Evolutionary conservation across 768 basidiomycete genomes (phyloP).

Genomic region (Pholiota microspora): DNA sequence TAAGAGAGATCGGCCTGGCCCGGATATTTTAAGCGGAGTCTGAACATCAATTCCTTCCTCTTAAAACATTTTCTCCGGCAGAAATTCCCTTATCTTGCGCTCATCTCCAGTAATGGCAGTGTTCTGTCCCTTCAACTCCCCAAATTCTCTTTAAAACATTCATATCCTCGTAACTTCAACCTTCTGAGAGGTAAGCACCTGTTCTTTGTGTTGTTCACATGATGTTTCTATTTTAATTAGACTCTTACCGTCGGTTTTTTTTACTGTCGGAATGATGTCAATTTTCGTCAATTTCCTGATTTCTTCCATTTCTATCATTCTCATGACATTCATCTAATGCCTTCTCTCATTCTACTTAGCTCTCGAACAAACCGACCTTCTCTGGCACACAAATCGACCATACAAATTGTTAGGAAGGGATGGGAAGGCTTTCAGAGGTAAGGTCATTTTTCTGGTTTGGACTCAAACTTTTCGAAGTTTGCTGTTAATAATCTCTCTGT

Average conservation of each 20-base stretch:
- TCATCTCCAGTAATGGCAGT: no score
- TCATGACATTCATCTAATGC: background rate
- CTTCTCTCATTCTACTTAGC: background rate
- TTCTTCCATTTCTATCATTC: background rate
- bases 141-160: background rate
- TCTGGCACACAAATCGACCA: background rate
- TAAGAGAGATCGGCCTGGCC: background rate
- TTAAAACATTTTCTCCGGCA: background rate
- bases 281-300: constrained; percentile 10
- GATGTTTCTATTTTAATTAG: constrained; percentile 17
- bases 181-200: background rate
- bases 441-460: no score
- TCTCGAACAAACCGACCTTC: no score
- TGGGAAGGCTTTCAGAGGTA: no score
- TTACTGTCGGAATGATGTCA: constrained; percentile 10
- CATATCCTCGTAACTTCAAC: background rate
- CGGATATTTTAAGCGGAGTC: background rate
- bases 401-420: background rate
- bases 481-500: background rate
- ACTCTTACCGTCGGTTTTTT: constrained; percentile 14
- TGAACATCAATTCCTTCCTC: background rate
- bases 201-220: background rate
- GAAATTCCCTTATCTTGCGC: background rate
- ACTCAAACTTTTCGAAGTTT: background rate
- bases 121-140: no score